phyloP scores from a whole-genome alignment of 495 filamentous ascomycete genomes.

The Talaromyces liani region DNA sequence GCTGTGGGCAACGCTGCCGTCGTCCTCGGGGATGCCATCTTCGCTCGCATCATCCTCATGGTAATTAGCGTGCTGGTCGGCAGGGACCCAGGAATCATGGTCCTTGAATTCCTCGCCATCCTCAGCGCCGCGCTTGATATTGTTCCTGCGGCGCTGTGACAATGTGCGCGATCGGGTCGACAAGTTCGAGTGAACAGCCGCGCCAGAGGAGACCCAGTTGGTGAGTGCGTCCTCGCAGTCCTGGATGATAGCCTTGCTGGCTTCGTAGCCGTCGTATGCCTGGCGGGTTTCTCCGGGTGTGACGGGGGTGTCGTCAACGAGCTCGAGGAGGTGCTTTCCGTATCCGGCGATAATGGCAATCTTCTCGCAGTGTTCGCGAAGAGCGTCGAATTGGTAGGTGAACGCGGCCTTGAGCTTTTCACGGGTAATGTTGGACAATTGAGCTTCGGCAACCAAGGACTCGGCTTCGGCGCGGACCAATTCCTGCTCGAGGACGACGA shows the following conservation, averaged over 20 bases:
- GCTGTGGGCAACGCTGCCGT: slow-evolving; percentile 49
- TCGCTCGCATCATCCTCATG: slow-evolving; percentile 56
- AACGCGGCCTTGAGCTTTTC: slow-evolving; percentile 99
- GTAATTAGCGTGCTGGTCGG: slow-evolving; percentile 64
- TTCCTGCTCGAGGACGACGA: slow-evolving; percentile 96
- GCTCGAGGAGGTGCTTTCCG: slow-evolving; percentile 91
- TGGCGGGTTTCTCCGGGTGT: slow-evolving; percentile 94
- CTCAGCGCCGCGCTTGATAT: slow-evolving; percentile 58
- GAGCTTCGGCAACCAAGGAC: slow-evolving; percentile 94
- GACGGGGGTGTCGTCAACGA: slow-evolving; percentile 93
- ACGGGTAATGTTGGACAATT: slow-evolving; percentile 97
- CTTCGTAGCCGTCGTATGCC: slow-evolving; percentile 97
- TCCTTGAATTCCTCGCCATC: slow-evolving; percentile 83
- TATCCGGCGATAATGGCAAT: slow-evolving; percentile 95
- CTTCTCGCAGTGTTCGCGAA: slow-evolving; percentile 97
- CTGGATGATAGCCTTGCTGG: slow-evolving; percentile 98
- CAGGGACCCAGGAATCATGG: slow-evolving; percentile 85
- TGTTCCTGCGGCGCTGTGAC: slow-evolving; percentile 72
- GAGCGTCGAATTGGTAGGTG: slow-evolving; percentile 95
- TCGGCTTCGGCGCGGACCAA: slow-evolving; percentile 97
- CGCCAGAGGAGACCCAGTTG: slow-evolving; percentile 90
- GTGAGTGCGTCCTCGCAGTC: slow-evolving; percentile 96
- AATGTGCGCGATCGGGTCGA: slow-evolving; percentile 78
- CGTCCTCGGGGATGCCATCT: slow-evolving; percentile 46
- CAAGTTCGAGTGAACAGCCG: slow-evolving; percentile 76